Percentiles rank a stretch among this genome's conserved stretches.
Conservation (phyloP, 2,329 filamentous ascomycete species). For the Aureobasidium sp. region DNA sequence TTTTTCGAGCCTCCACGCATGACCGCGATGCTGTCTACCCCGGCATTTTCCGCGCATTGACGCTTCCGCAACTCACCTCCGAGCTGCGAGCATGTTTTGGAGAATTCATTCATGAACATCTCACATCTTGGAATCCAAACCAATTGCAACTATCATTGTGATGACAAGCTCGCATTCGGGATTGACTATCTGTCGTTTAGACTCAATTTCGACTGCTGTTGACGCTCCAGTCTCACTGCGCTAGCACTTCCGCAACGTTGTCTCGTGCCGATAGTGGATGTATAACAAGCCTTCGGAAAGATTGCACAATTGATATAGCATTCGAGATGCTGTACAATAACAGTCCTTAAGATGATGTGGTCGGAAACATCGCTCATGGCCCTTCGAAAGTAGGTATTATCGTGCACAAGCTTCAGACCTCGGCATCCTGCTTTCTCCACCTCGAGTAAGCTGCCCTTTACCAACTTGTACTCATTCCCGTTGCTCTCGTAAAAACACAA, state of each 20-base stretch:
- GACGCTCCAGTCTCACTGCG: too few relatives aligned
- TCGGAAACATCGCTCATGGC: neutral
- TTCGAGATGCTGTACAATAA: too few relatives aligned
- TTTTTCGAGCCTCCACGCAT: slow-evolving; percentile 1
- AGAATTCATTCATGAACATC: too few relatives aligned
- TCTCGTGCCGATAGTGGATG: too few relatives aligned
- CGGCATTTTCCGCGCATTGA: slow-evolving; percentile 1
- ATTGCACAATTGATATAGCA: too few relatives aligned
- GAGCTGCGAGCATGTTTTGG: neutral
- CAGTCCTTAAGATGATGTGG: too few relatives aligned
- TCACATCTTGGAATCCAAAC: neutral
- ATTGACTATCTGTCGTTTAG: too few relatives aligned
- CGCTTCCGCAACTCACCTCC: slow-evolving; percentile 10
- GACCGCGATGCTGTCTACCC: neutral
- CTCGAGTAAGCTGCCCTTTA: neutral
- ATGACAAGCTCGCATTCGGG: neutral
- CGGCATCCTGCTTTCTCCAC: slow-evolving; percentile 13
- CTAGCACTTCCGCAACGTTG: too few relatives aligned
- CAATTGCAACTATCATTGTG: neutral
- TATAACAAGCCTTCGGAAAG: too few relatives aligned
- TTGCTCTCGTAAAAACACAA: too few relatives aligned
- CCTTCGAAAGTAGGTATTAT: neutral
- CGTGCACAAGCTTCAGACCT: slow-evolving; percentile 5
- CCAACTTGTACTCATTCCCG: too few relatives aligned
- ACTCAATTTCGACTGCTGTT: too few relatives aligned